Conservation (phyloP, 176 grass and related monocot species). For the Hyparrhenia diplandra region DNA sequence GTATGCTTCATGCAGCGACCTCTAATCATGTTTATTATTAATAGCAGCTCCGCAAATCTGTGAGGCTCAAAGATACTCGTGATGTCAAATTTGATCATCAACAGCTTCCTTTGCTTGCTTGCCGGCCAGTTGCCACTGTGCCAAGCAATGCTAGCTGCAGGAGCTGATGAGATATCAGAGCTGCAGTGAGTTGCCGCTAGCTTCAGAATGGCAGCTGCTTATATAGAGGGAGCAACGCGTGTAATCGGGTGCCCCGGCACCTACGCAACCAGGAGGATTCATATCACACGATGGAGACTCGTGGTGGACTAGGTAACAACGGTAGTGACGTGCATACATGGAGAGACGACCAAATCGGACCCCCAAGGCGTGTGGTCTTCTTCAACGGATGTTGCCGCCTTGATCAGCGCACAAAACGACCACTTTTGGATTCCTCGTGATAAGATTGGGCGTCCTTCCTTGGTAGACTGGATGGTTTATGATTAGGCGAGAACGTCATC, state of each 20-base stretch:
- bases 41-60: no score
- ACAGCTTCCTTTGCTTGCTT: background rate
- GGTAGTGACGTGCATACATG: background rate
- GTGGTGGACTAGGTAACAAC: conserved; percentile 4
- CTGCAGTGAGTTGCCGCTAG: background rate
- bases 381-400: background rate
- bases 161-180: background rate
- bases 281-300: background rate
- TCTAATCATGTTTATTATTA: no score
- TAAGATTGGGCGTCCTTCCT: background rate
- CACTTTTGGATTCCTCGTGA: background rate
- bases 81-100: no score
- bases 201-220: background rate
- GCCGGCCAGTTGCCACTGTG: background rate
- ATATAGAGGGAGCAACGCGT: background rate
- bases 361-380: background rate
- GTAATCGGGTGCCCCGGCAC: background rate
- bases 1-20: no score
- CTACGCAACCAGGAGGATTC: background rate
- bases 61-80: no score
- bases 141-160: background rate
- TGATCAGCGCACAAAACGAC: background rate
- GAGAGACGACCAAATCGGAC: background rate
- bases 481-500: background rate
- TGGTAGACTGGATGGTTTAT: background rate